Evolutionary conservation across 2,329 filamentous ascomycete genomes (phyloP).

Genomic region (Paracoccidioides lutzii): DNA sequence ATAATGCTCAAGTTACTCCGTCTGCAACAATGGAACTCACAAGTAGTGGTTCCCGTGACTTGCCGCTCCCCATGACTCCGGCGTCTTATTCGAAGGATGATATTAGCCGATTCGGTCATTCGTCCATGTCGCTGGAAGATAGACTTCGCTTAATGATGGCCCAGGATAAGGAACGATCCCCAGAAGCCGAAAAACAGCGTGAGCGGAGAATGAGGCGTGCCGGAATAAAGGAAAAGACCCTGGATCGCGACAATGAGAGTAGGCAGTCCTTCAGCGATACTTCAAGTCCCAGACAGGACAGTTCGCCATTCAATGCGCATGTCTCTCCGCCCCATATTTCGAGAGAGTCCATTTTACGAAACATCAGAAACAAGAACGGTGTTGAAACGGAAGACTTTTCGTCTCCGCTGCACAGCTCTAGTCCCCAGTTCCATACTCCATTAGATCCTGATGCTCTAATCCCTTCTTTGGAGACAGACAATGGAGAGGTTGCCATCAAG

Average conservation of each 20-base stretch:
- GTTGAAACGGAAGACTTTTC: constrained; percentile 39
- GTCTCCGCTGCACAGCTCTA: constrained; percentile 39
- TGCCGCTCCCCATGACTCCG: constrained; percentile 59
- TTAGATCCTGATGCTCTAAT: constrained; percentile 84
- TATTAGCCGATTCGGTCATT: constrained; percentile 59
- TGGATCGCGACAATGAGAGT: constrained; percentile 24
- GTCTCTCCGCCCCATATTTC: constrained; percentile 66
- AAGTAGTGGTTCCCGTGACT: constrained; percentile 50
- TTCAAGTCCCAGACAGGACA: constrained; percentile 35
- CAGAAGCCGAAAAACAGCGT: constrained; percentile 51
- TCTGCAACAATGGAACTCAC: constrained; percentile 61
- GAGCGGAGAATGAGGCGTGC: constrained; percentile 57
- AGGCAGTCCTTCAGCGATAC: constrained; percentile 20
- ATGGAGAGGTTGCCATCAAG: constrained; percentile 54
- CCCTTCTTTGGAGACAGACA: constrained; percentile 66
- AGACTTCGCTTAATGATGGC: constrained; percentile 80
- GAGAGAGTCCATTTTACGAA: constrained; percentile 80
- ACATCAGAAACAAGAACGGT: constrained; percentile 58
- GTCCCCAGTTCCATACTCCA: constrained; percentile 31
- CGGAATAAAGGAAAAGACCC: constrained; percentile 25
- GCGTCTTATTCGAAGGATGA: constrained; percentile 62
- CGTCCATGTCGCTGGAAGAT: constrained; percentile 74
- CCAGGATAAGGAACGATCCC: constrained; percentile 49
- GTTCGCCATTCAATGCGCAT: constrained; percentile 45
- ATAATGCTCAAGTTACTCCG: constrained; percentile 25